These are phyloP conservation scores for Alternaria conjuncta DNA, from an alignment of 2,329 filamentous ascomycete species.

Conservation along the genomic window DNA sequence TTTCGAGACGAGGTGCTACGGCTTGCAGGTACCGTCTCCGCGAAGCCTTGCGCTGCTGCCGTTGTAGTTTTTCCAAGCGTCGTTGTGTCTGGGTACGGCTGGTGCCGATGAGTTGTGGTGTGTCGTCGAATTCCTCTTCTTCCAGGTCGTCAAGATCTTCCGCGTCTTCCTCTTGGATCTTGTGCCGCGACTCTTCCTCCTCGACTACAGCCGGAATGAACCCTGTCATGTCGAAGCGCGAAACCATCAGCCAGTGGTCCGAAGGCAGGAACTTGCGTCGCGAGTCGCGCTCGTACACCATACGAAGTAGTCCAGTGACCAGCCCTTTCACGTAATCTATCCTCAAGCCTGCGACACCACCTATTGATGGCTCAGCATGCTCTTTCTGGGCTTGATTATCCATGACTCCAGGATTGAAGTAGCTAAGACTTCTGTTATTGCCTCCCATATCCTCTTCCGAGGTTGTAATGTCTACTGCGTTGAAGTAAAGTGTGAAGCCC, in stretches of 20 bases:
- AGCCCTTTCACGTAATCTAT: slow-evolving; percentile 80
- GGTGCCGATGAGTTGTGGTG: slow-evolving; percentile 58
- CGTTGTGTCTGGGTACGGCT: slow-evolving; percentile 68
- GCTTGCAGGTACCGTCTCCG: slow-evolving; percentile 76
- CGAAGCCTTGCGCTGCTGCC: slow-evolving; percentile 69
- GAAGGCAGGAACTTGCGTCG: slow-evolving; percentile 80
- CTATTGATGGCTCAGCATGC: slow-evolving; percentile 54
- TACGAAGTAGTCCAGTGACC: slow-evolving; percentile 79
- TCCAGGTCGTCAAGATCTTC: slow-evolving; percentile 58
- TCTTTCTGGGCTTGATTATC: slow-evolving; percentile 38
- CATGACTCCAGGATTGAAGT: slow-evolving; percentile 35
- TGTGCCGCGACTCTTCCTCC: slow-evolving; percentile 80
- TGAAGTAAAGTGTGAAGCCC: slow-evolving; percentile 87
- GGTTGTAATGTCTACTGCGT: slow-evolving; percentile 68
- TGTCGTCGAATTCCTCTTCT: slow-evolving; percentile 49
- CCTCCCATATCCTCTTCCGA: slow-evolving; percentile 52
- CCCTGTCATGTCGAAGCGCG: slow-evolving; percentile 81
- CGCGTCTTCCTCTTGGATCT: slow-evolving; percentile 68
- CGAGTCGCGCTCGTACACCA: slow-evolving; percentile 93
- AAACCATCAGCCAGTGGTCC: slow-evolving; percentile 95
- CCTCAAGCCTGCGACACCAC: slow-evolving; percentile 73
- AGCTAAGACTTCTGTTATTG: slow-evolving; percentile 57
- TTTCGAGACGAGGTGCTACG: slow-evolving; percentile 84
- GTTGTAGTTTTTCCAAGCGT: slow-evolving; percentile 66
- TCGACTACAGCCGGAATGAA: slow-evolving; percentile 86